Conservation (phyloP, 768 basidiomycete genomes). For the Trametes punicea region DNA sequence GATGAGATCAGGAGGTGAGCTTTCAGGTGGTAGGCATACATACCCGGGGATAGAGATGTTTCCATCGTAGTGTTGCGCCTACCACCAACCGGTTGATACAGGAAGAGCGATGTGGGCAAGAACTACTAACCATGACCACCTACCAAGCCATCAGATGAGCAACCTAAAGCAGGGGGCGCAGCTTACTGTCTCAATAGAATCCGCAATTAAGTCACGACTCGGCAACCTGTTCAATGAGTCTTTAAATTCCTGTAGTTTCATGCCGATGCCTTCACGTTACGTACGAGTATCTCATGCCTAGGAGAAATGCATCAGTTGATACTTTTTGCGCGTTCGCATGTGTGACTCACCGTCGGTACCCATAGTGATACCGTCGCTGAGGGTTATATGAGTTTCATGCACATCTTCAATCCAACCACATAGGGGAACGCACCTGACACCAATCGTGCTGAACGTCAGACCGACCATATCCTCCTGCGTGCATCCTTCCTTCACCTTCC, state of each 20-base stretch:
- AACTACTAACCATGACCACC: slow-evolving; percentile 53
- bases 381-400: neutral
- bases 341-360: slow-evolving; percentile 69
- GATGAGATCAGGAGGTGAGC: neutral
- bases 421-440: slow-evolving; percentile 73
- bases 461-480: slow-evolving; percentile 78
- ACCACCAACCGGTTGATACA: neutral
- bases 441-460: slow-evolving; percentile 81
- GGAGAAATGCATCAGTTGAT: neutral
- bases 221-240: slow-evolving; percentile 70
- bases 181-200: slow-evolving; percentile 79
- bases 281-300: slow-evolving; percentile 87
- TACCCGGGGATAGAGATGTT: slow-evolving; percentile 79
- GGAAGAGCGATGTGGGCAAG: neutral
- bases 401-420: slow-evolving; percentile 4
- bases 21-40: neutral
- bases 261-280: slow-evolving; percentile 26
- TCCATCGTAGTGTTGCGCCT: slow-evolving; percentile 88
- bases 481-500: slow-evolving; percentile 80
- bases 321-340: neutral
- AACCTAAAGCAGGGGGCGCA: no score
- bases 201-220: slow-evolving; percentile 85
- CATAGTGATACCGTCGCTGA: slow-evolving; percentile 86
- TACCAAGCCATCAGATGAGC: slow-evolving; percentile 23
- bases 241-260: neutral